Base-by-base conservation (phyloP, 1,139 yeast genomes). In the Suhomyces bolitotheri region DNA sequence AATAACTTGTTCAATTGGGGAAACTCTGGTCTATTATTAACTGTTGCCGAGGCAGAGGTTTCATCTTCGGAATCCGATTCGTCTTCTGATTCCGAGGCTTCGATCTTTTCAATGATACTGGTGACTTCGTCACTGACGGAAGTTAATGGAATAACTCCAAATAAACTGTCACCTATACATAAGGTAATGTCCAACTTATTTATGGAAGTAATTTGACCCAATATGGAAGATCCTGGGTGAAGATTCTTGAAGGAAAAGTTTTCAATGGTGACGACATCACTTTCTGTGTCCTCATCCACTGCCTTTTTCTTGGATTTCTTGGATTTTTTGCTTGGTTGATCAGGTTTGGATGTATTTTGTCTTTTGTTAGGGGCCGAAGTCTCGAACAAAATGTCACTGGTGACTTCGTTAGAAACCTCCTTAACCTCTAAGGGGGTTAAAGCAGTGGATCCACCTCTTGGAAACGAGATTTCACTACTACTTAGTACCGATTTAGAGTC, bases 361-460 rank as follows among this genome's bases (percentile, higher is more conserved):
- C 73, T 61, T 41, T 68, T 70, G 15, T 51, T 34, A 17, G 20
- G 8, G 12, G 56, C 60, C 15, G 71, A 50, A 30, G 68, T 62
- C 50, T 78, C 90, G 49, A 85, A 85, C 37, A 87, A 67, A 17
- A 86, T 95, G 66, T 92, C 98, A 49, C 77, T 77, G 21, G 90
- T 81, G 28, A 94, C 98, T 59, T 92, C 96, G 54, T 88, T 89
- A 25, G 96, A 82, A 36, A 90, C 94, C 56, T 89, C 95, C 58
- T 89, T 89, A 49, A 88, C 80, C 63, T 92, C 99, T 47, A 92
- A 66, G 4, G 98, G 90, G 3, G 96, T 79, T 58, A 90, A 73
- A 12, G 81, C 87, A 16, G 90, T 76, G 8, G 85, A 78, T 37
- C 97, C 97, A 51, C 98, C 98, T 78, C 99, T 82, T 33, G 98